Evolutionary conservation across 805 yeast genomes (phyloP), one percentile per base, ranked within the genome.

Genomic region (Maudiozyma bulderi): DNA sequence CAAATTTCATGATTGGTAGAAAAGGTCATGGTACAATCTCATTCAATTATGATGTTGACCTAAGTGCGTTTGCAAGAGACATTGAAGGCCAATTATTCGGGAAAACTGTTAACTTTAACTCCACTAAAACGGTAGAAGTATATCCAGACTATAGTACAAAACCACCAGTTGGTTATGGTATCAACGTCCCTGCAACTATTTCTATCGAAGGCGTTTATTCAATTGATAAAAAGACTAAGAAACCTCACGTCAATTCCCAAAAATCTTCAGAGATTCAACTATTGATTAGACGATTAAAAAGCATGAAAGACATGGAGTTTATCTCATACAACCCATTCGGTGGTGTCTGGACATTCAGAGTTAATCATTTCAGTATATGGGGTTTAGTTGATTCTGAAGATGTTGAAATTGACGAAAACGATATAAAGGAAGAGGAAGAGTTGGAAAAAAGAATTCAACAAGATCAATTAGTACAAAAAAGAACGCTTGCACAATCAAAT

Each of bases 361-460:
- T 90, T 8, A 81, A 84, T 56, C 99, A 93, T 69, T 93, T 93
- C 60, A 88, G 96, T 69, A 78, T 86, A 6, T 93, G 97, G 96
- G 98, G 98, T 6, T 67, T 93, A 38, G 74, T 83, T 14, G 85
- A 81, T 54, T 87, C 82, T 29, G 80, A 75, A 26, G 80, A 74
- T 40, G 81, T 71, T 11, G 77, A 75, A 38, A 73, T 78, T 40
- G 88, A 80, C 54, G 73, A 70, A 9, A 75, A 74, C 29, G 66
- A 73, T 26, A 62, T 54, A 50, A 49, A 65, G 53, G 43, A 58
- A 35, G 56, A 37, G 49, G 57, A 47, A 57, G 53, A 51, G 50
- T 41, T 9, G 51, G 54, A 14, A 48, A 50, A 28, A 8, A 34
- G n/a, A 2, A 29, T 34, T n/a, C 30, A n/a, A 5, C 1, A 26